Base-by-base conservation (phyloP, 176 grass and related monocot genomes). In the Pharus latifolius region DNA sequence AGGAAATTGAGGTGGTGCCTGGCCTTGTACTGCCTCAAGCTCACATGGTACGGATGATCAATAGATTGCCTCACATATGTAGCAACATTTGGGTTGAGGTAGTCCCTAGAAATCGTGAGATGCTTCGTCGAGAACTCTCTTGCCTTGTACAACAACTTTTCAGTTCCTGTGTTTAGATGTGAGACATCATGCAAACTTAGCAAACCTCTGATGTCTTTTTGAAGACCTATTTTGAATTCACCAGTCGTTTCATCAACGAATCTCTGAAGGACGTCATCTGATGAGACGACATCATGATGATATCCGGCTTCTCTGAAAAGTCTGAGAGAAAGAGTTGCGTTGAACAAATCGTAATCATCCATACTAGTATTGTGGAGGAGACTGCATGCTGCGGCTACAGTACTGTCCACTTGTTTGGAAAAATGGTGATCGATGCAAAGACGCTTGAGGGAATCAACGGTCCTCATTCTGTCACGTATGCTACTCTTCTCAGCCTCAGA, bases 171-270 rank as follows among this genome's bases (percentile, higher is more conserved):
- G 55, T 82, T 82, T 17, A 96, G 30, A 17, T 81, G 62, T 41
- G 91, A 96, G 59, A 85, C 27, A 51, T 96, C 83, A 7, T 90
- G 80, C 71, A 96, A 49, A 63, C 68, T 79, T 10, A 96, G 10
- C 15, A 96, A n/a, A 2, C 87, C 87, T 43, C 60, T 52, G 14
- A 90, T 49, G 19, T 96, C 65, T 24, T 72, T 74, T 65, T 24
- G 73, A 5, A 81, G 45, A 42, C 6, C 22, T 4, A 55, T 22
- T 0, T 1, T 67, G 68, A 96, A 96, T 18, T 96, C 73, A 0
- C 87, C 71, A 1, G 6, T 52, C 2, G 24, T 12, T 24, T 3
- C 31, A 2, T 78, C 40, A 0, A 59, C 61, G 53, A 87, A 91
- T 31, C 32, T 81, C 7, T 5, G 6, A 53, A 94, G 60, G 38